Evolutionary conservation across 441 rosid species (phyloP).

Genomic region (Dalechampia spathulata): DNA sequence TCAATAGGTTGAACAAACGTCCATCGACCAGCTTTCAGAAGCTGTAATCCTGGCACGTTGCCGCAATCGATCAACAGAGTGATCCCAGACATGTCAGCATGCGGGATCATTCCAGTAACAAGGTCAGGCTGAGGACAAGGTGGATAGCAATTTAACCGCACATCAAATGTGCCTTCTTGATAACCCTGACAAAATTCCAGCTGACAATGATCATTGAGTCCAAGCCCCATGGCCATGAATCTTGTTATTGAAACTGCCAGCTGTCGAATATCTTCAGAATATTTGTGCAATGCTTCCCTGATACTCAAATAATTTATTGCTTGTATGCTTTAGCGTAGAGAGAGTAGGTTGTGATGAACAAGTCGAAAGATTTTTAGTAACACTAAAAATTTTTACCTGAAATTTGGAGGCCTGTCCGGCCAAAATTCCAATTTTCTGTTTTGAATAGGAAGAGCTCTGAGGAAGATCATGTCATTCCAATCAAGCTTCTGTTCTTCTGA

Average conservation of each 20-base stretch:
- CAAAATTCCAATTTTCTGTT: conserved; percentile 24
- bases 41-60: conserved; percentile 27
- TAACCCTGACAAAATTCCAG: conserved; percentile 19
- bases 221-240: conserved; percentile 23
- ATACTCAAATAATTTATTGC: not conserved
- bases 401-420: conserved; percentile 24
- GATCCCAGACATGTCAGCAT: conserved; percentile 26
- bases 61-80: conserved; percentile 28
- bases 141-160: conserved; percentile 30
- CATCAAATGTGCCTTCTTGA: conserved; percentile 19
- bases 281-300: conserved; percentile 21
- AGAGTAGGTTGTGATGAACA: too few species aligned
- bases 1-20: conserved; percentile 20
- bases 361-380: too few species aligned
- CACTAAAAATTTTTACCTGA: conserved; percentile 13
- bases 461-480: conserved; percentile 40
- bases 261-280: conserved; percentile 23
- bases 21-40: conserved; percentile 28
- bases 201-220: conserved; percentile 1
- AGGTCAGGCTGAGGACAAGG: conserved; percentile 28
- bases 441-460: conserved; percentile 24
- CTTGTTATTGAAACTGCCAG: conserved; percentile 11
- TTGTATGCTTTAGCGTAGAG: not conserved
- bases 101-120: conserved; percentile 24
- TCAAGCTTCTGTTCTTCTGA: conserved; percentile 38